These are phyloP conservation scores for Insectozyma bohioensis DNA, from an alignment of 1,139 yeast genomes.

Conservation along the genomic window DNA sequence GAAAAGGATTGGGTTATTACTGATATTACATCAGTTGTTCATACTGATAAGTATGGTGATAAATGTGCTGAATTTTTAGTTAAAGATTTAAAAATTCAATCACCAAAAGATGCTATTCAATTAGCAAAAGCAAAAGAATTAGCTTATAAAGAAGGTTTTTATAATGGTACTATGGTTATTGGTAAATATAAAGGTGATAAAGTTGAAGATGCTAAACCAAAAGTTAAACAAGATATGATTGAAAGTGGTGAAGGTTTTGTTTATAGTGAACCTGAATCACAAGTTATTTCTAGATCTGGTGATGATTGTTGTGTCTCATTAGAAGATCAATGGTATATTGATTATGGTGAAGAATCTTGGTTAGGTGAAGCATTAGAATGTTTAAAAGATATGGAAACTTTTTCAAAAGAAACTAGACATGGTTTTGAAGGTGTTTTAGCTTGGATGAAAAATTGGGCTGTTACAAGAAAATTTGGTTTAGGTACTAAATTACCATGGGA, in stretches of 20 bases:
- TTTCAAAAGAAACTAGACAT: conserved; percentile 79
- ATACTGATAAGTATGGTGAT: conserved; percentile 85
- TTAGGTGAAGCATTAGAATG: conserved; percentile 82
- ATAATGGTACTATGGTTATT: conserved; percentile 76
- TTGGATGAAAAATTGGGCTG: conserved; percentile 99
- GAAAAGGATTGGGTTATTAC: conserved; percentile 83
- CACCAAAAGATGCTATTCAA: conserved; percentile 88
- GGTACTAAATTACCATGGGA: conserved; percentile 99
- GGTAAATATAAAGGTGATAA: conserved; percentile 88
- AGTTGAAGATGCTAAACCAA: conserved; percentile 89
- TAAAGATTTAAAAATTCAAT: conserved; percentile 84
- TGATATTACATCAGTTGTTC: conserved; percentile 71
- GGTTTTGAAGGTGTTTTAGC: conserved; percentile 93
- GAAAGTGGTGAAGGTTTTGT: conserved; percentile 79
- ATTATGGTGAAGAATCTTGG: conserved; percentile 96
- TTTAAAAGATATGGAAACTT: conserved; percentile 74
- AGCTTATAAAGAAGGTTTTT: conserved; percentile 96
- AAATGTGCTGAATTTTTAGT: conserved; percentile 83
- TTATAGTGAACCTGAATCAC: conserved; percentile 91
- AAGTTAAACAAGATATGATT: conserved; percentile 79
- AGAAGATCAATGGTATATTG: conserved; percentile 98
- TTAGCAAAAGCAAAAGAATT: conserved; percentile 91
- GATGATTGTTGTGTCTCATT: conserved; percentile 95
- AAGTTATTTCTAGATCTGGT: conserved; percentile 91
- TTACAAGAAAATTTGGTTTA: conserved; percentile 93